Evolutionary conservation across 2,329 filamentous ascomycete species (phyloP).

Genomic region (Botryotinia globosa): DNA sequence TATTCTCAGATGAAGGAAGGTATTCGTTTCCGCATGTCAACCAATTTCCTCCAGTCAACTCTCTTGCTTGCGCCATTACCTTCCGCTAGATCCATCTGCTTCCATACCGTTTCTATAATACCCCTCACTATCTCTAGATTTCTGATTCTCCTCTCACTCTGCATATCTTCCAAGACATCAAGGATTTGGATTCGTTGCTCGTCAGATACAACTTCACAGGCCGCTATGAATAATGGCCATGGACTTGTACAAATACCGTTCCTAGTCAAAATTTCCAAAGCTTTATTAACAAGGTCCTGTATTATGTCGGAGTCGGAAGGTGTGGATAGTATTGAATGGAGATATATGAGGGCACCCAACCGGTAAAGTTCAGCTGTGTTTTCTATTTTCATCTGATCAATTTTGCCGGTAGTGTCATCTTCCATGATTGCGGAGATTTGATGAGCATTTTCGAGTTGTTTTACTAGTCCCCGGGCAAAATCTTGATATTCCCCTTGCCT

Average conservation of each 20-base stretch:
- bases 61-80: neutral
- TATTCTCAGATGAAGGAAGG: constrained; percentile 18
- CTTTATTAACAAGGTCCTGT: constrained; percentile 33
- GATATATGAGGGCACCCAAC: constrained; percentile 45
- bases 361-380: constrained; percentile 49
- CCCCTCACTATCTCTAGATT: constrained; percentile 46
- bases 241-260: constrained; percentile 47
- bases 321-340: constrained; percentile 33
- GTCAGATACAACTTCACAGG: constrained; percentile 45
- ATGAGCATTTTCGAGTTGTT: constrained; percentile 24
- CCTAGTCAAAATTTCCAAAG: constrained; percentile 40
- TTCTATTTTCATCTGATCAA: constrained; percentile 35
- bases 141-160: constrained; percentile 44
- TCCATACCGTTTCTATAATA: constrained; percentile 48
- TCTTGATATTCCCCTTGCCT: constrained; percentile 2
- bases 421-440: constrained; percentile 35
- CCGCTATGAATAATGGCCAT: constrained; percentile 49
- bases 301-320: constrained; percentile 29
- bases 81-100: constrained; percentile 43
- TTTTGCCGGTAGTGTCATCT: constrained; percentile 35
- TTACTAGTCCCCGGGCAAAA: constrained; percentile 26
- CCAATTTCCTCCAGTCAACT: constrained; percentile 20
- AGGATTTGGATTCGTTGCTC: constrained; percentile 44
- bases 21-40: constrained; percentile 15
- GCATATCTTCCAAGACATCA: constrained; percentile 44